Conservation (phyloP, 2,329 filamentous ascomycete genomes). For the Monilinia vaccinii-corymbosi region DNA sequence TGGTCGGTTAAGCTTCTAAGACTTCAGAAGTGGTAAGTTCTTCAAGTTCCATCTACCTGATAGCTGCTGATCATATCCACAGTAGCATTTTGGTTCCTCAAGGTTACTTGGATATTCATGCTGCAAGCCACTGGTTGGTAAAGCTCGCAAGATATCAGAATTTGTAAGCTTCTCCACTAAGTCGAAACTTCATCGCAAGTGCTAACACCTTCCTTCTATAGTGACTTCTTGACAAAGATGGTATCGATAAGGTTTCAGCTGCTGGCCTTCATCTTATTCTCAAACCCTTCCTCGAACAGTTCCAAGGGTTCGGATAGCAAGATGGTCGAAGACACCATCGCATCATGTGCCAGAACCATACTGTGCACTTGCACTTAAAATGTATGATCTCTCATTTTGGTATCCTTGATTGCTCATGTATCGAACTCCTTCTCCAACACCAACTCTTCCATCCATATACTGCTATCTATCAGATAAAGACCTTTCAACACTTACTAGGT, state of each 20-base stretch:
- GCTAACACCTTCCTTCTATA: background rate
- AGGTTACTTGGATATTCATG: background rate
- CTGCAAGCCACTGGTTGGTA: too few species aligned
- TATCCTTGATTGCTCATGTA: background rate
- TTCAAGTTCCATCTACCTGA: background rate
- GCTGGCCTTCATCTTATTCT: background rate
- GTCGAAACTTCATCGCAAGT: background rate
- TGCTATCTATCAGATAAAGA: too few species aligned
- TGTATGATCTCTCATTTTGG: background rate
- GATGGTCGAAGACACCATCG: background rate
- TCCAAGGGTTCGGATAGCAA: background rate
- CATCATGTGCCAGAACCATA: too few species aligned
- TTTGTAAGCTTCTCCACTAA: background rate
- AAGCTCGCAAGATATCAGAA: background rate
- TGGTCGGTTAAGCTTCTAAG: background rate
- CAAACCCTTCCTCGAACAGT: rapidly evolving
- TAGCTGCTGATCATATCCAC: background rate
- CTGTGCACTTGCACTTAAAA: background rate
- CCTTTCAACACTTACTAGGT: too few species aligned
- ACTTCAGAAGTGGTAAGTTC: background rate
- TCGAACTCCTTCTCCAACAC: background rate
- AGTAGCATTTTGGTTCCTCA: background rate
- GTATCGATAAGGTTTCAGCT: background rate
- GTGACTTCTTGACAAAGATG: background rate
- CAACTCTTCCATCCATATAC: background rate